Conservation (phyloP, 805 yeast species). For the Clavispora asparagi region DNA sequence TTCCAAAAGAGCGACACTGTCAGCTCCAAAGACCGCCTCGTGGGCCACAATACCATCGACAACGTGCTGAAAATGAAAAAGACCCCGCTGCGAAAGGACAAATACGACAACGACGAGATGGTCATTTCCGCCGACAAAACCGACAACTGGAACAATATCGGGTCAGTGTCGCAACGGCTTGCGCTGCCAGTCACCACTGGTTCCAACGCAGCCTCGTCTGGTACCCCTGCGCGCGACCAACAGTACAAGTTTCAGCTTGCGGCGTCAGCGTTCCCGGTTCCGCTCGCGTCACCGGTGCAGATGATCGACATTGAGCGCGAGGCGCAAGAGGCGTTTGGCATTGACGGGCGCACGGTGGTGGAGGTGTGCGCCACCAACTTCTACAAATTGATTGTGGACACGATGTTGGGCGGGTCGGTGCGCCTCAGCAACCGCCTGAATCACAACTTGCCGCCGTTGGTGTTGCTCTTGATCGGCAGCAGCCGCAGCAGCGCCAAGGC, state of each 20-base stretch:
- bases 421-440: conserved; percentile 57
- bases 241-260: conserved; percentile 9
- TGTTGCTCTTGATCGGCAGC: conserved; percentile 67
- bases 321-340: conserved; percentile 45
- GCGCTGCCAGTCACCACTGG: conserved; percentile 10
- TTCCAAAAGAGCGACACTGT: conserved; percentile 59
- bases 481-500: conserved; percentile 72
- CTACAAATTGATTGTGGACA: conserved; percentile 49
- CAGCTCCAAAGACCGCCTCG: conserved; percentile 59
- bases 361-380: conserved; percentile 72
- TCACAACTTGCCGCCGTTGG: conserved; percentile 76
- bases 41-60: conserved; percentile 61
- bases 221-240: not conserved
- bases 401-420: conserved; percentile 60
- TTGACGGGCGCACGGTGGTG: conserved; percentile 41
- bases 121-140: conserved; percentile 41
- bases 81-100: conserved; percentile 27
- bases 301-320: conserved; percentile 68
- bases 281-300: conserved; percentile 74
- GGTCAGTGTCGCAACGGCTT: conserved; percentile 14
- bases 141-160: conserved; percentile 54
- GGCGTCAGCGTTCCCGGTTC: conserved; percentile 27
- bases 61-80: conserved; percentile 14
- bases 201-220: not conserved
- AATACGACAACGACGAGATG: conserved; percentile 70